A percentile compares a stretch with the other conserved stretches of the same genome.
phyloP scores from a whole-genome alignment of 345 rosid genomes.

The Isatis tinctoria region DNA sequence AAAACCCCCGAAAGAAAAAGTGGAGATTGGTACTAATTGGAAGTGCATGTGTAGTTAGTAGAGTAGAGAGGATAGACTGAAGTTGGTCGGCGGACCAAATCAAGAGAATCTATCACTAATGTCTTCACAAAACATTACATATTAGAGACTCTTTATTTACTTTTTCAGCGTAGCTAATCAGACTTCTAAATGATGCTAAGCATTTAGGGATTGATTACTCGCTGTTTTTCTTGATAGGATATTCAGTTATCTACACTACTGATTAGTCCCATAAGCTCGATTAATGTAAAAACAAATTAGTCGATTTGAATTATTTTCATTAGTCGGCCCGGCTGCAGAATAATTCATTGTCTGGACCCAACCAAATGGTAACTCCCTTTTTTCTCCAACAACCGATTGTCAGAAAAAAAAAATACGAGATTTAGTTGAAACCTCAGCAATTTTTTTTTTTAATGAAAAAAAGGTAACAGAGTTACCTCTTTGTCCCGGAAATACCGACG shows the following conservation, averaged over 20 bases:
- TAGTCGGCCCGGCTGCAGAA: neutral
- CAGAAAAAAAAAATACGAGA: too few species aligned
- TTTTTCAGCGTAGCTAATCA: conserved; percentile 11
- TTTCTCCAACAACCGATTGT: neutral
- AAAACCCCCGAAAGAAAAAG: neutral
- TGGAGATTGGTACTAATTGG: neutral
- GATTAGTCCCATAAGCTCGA: neutral
- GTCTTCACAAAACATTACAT: neutral
- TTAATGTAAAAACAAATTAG: neutral
- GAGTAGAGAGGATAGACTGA: neutral
- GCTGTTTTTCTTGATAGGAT: neutral
- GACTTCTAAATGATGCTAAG: neutral
- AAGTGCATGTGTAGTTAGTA: conserved; percentile 26
- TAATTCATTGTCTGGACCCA: neutral
- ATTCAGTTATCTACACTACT: neutral
- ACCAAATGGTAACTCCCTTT: neutral
- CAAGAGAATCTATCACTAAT: conserved; percentile 7
- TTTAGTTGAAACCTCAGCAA: conserved; percentile 2
- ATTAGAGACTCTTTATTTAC: too few species aligned
- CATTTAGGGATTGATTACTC: neutral
- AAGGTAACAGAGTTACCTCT: too few species aligned
- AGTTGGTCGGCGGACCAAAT: conserved; percentile 23
- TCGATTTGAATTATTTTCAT: neutral
- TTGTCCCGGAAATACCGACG: too few species aligned
- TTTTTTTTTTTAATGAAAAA: too few species aligned